Base-by-base conservation (phyloP, 2,329 filamentous ascomycete species). In the Xylariales sp. region DNA sequence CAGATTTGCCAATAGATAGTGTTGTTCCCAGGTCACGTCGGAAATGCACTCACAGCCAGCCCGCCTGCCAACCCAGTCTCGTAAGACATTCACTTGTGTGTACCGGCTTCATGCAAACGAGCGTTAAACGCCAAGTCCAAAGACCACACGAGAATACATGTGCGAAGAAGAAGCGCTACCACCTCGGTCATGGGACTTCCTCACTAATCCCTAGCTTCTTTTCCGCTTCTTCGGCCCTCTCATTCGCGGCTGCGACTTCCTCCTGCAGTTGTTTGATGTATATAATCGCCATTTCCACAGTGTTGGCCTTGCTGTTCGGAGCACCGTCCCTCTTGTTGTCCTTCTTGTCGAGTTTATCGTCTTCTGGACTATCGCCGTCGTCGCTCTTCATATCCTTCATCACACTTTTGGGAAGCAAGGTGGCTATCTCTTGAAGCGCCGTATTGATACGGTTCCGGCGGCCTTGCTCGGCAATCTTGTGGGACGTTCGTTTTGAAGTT, bases 401-500 rank as follows among this genome's bases (percentile, higher is more conserved):
- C 32, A 66, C 63, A 50, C 61, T 68, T 50, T 64, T 77, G 0
- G 93, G 91, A n/a, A 98, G 70, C 3, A 98, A 71, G 0, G 82
- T 76, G 38, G 93, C 89, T 62, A 98, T 95, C 61, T 96, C 86
- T 53, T 91, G 88, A 16, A 98, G 70, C 1, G 93, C 93, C 40
- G 83, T 86, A 60, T 98, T 98, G 65, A 98, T 97, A 35, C 93
- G 81, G 59, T 98, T 97, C 45, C 93, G 76, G 35, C 93, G 82
- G 5, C 93, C 93, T 67, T 98, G 93, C 65, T 98, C 93, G 14
- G 93, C 93, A 51, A 98, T 88, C 65, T 98, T 98, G 69, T 98
- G 93, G 31, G 89, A 95, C 2, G 93, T 97, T 40, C 91, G 84
- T 69, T 98, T 98, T 3, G 89, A 95, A 0, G 90, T 96, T 19